Conservation (phyloP, 1,139 yeast genomes). For the Hanseniaspora uvarum region DNA sequence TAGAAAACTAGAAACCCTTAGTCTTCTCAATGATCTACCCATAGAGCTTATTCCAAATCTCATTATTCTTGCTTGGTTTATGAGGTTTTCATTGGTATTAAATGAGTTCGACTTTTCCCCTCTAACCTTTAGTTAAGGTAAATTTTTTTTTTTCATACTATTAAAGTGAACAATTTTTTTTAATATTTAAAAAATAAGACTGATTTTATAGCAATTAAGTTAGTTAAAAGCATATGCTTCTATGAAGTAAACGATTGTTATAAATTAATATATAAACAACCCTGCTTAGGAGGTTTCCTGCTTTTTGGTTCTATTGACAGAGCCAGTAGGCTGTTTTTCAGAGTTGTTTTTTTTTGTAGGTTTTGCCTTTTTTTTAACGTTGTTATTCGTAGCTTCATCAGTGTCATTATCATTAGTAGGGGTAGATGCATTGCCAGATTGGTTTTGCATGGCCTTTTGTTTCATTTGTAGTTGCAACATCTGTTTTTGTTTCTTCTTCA, state of each 20-base stretch:
- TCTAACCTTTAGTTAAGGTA: not conserved
- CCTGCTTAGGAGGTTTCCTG: conserved; percentile 2
- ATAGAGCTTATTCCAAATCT: not conserved
- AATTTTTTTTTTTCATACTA: not conserved
- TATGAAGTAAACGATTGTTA: not conserved
- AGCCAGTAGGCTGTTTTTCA: not conserved
- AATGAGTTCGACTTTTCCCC: not conserved
- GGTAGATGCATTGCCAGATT: not conserved
- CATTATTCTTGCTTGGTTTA: not conserved
- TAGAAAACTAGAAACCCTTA: not conserved
- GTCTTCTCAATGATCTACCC: not conserved
- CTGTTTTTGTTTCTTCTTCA: conserved; percentile 27
- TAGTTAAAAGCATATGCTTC: not conserved
- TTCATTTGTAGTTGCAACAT: conserved; percentile 19
- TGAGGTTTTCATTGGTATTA: not conserved
- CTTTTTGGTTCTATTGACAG: not conserved
- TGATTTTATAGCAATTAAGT: no score
- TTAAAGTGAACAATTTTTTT: not conserved
- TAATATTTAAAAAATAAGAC: no score
- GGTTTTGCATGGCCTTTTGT: conserved; percentile 5
- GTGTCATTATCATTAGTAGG: conserved; percentile 4
- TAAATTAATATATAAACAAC: not conserved
- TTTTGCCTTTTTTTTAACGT: conserved; percentile 16
- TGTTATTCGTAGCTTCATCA: not conserved
- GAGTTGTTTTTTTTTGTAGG: not conserved